Base-by-base conservation (phyloP, 768 basidiomycete species). In the Sporobolomyces phaffii region DNA sequence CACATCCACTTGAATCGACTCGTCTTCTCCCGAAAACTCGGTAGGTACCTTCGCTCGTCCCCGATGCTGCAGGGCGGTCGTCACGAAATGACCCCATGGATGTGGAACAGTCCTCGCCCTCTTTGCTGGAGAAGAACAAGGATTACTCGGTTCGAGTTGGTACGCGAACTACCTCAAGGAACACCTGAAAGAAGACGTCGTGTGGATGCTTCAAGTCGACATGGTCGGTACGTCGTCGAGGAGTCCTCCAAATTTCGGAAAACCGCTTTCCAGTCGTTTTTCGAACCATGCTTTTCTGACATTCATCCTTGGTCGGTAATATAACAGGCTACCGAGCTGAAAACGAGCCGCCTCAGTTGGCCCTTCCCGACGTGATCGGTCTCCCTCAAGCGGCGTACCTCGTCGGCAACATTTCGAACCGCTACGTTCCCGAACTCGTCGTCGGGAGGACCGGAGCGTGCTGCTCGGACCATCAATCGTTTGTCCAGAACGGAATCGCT, bases 121-220 rank as follows among this genome's bases (percentile, higher is more conserved):
- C 56, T 76, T 75, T 38, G 61, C 69, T 4, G 73, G 75, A 3
- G 76, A 77, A 36, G 76, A 77, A 52, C 76, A 77, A 58, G 76
- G 76, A 7, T 64, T 77, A 5, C 54, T 73, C 20, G 72, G 73
- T 7, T 66, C 62, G 20, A 38, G 51, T 6, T 68, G 47, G 11
- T 72, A 68, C 53, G 75, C 75, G 31, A 1, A 22, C n/a, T 26
- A 31, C 3, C 24, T 57, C 5, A 52, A 38, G 31, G 28, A 61
- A 3, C 63, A 68, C 26, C 28, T 18, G 45, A 52, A 62, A 24
- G 63, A 52, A 41, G 43, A 69, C 45, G 64, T 72, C 22, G 49
- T 48, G 3, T 28, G 66, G 60, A 66, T 69, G 70, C 26, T 72
- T 4, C 73, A 72, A 45, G 56, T 62, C 13, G 71, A 72, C 49